Conservation (phyloP, 2,329 filamentous ascomycete species). For the Dendrostoma leiphaemia region DNA sequence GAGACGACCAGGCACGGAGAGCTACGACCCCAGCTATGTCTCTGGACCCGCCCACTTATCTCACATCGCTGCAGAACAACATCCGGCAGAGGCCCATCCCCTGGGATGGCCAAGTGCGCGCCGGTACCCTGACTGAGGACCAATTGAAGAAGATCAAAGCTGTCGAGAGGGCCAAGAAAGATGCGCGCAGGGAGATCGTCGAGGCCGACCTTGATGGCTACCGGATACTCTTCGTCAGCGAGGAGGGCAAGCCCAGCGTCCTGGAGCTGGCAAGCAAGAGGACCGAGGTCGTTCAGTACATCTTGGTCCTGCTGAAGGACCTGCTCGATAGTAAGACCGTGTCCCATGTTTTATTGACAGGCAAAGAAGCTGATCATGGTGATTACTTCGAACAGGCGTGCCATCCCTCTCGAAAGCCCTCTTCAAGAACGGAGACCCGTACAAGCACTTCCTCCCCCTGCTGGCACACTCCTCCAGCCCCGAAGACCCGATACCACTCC, state of each 20-base stretch:
- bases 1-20: neutral
- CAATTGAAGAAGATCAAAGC: constrained; percentile 95
- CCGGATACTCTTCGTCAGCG: constrained; percentile 75
- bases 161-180: constrained; percentile 93
- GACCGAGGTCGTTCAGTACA: constrained; percentile 89
- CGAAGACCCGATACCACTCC: constrained; percentile 80
- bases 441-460: constrained; percentile 79
- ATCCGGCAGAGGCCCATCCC: constrained; percentile 94
- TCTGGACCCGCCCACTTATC: constrained; percentile 86
- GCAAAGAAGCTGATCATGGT: neutral
- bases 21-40: constrained; percentile 61
- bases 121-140: constrained; percentile 88
- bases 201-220: constrained; percentile 80
- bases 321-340: constrained; percentile 73
- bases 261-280: constrained; percentile 77
- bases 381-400: constrained; percentile 56
- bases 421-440: constrained; percentile 72
- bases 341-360: neutral
- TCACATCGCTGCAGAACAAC: constrained; percentile 86
- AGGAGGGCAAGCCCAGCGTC: constrained; percentile 66
- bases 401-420: constrained; percentile 76
- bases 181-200: constrained; percentile 80
- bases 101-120: constrained; percentile 94
- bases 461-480: constrained; percentile 72
- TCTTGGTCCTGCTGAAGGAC: constrained; percentile 85